Evolutionary conservation across 139 green algal genomes (phyloP), one percentile per base, ranked within the genome.

Genomic region (Coccomyxa sp.): DNA sequence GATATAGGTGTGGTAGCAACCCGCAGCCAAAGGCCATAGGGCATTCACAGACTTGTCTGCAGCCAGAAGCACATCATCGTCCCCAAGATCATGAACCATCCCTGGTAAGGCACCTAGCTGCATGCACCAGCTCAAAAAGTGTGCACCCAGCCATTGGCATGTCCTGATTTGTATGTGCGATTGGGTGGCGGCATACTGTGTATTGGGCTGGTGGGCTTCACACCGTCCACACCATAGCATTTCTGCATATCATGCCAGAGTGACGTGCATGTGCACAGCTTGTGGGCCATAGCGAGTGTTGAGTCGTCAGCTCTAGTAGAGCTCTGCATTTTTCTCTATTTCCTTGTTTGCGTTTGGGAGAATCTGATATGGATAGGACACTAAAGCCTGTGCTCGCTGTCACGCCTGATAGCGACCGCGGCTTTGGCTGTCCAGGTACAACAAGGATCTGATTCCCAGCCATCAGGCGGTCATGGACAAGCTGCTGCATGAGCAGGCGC

Each of bases 1-100:
- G 22, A 16, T 12, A 12, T 16, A 36, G 27, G 12, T 22, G 18
- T 16, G 8, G 14, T 27, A 31, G 12, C 14, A 31, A 22, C 18
- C 64, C 8, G 18, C 8, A 16, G 18, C 8, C 8, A 31, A 8
- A 16, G 8, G 8, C 18, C 33, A 27, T 33, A 71, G 64, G 18
- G 22, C 8, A 10, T 35, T 88, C 37, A 77, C 86, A 40, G 78
- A 82, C 39, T 22, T 79, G 35, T 78, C 86, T 75, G 40, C 80
- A 0, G 9, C 24, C 39, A 81, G 74, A n/a, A n/a, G 69, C 64
- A 79, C 33, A 79, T 81, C 70, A 44, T 24, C 44, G 69, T 88
- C 0, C 71, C 55, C n/a, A 55, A 70, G 34, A 84, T 89, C 81
- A 54, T 74, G 37, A 18, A 14, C 24, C 84, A 88, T 77, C 79